These are phyloP conservation scores for Carallia pectinifolia DNA, from an alignment of 345 rosid genomes.

Conservation along the genomic window DNA sequence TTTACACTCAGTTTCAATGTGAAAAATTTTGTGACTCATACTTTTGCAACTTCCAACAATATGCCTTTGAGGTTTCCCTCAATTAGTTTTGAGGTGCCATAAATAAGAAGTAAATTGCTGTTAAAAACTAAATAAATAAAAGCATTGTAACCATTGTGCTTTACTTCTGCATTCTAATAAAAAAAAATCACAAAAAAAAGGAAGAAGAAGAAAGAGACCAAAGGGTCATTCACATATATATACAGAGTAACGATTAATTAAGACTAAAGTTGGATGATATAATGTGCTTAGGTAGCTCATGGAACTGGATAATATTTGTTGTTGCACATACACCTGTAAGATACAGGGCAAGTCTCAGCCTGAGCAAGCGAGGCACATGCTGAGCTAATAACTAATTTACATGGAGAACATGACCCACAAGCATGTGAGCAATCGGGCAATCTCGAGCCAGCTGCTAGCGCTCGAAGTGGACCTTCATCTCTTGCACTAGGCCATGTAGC, in stretches of 20 bases:
- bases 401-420: slow-evolving; percentile 26
- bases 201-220: not conserved
- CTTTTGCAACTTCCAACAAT: too few relatives aligned
- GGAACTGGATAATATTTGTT: slow-evolving; percentile 21
- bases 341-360: slow-evolving; percentile 18
- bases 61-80: too few relatives aligned
- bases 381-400: slow-evolving; percentile 10
- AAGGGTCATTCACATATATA: too few relatives aligned
- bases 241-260: too few relatives aligned
- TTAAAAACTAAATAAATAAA: too few relatives aligned
- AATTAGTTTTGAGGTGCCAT: too few relatives aligned
- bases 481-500: not conserved
- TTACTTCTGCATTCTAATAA: not conserved
- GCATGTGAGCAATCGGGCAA: slow-evolving; percentile 25
- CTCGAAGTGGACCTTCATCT: not conserved
- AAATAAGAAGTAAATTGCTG: too few relatives aligned
- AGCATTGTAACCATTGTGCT: too few relatives aligned
- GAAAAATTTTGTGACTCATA: too few relatives aligned
- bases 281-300: not conserved
- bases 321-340: slow-evolving; percentile 21
- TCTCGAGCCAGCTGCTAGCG: slow-evolving; percentile 16
- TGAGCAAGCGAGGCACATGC: slow-evolving; percentile 4
- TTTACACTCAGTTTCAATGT: too few relatives aligned
- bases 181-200: not conserved
- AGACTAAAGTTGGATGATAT: too few relatives aligned